Evolutionary conservation across 2,329 filamentous ascomycete species (phyloP), one percentile per base, ranked within the genome.

Genomic region (Tolypocladium ophioglossoides): DNA sequence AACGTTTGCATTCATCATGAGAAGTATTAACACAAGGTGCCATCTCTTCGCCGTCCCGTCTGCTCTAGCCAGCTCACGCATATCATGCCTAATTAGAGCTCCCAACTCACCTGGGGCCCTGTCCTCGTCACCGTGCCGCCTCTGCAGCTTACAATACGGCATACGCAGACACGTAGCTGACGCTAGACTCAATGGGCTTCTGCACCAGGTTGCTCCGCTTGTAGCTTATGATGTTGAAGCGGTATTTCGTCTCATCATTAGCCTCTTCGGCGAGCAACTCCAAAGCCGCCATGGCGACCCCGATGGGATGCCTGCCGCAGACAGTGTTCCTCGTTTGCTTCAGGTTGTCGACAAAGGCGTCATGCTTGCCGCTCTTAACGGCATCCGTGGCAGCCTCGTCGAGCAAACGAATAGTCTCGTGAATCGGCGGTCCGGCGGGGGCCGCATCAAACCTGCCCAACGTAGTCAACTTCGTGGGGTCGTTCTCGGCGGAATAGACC

Each of bases 101-200:
- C 16, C 27, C 27, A 11, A n/a, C 20, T 32, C 44, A 4, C 3
- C 16, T 10, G 16, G 12, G 9, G 9, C n/a, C n/a, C n/a, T n/a
- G n/a, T 16, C 22, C 22, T 39, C 38, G 1, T 9, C 20, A 24
- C 11, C 3, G 6, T 27, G 40, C 40, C 20, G 11, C 40, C 11
- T 24, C 20, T n/a, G 24, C 12, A n/a, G 16, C 4, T 55, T 52
- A 91, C 37, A 91, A 65, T 18, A 91, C 77, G 10, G 91, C 90
- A 76, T 94, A 95, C 4, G 91, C 94, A 67, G 91, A 92, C 3
- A 89, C 91, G 70, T 99, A 99, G 72, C 91, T 96, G 52, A 99
- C 94, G 62, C 91, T 96, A 60, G 85, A 94, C 59, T 96, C 89
- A 18, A 66, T 69, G 1, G 85, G 75, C 34, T 77, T 76, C 59